A percentile compares a stretch with the other conserved stretches of the same genome.
phyloP scores from a whole-genome alignment of 768 basidiomycete genomes.

The Hirschioporus abietinus region DNA sequence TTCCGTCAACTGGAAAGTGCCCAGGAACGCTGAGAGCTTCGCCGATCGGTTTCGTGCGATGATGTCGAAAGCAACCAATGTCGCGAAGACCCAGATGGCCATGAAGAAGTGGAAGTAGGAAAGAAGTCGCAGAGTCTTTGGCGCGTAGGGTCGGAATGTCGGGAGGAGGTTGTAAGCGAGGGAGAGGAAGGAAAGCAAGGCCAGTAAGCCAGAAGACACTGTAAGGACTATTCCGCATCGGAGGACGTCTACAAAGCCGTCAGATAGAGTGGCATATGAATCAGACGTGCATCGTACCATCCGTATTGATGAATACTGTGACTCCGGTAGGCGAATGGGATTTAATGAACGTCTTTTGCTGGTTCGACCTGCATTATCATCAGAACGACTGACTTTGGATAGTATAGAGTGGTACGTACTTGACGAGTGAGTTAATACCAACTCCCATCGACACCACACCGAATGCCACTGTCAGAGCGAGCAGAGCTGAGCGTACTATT shows the following conservation, averaged over 20 bases:
- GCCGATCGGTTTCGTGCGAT: slow-evolving; percentile 41
- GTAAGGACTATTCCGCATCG: slow-evolving; percentile 32
- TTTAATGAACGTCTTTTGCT: slow-evolving; percentile 5
- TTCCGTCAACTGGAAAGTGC: slow-evolving; percentile 30
- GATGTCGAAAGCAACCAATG: slow-evolving; percentile 41
- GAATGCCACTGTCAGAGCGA: slow-evolving; percentile 25
- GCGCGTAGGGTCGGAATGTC: slow-evolving; percentile 15
- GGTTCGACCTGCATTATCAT: slow-evolving; percentile 4
- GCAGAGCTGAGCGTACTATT: slow-evolving; percentile 19
- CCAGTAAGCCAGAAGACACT: slow-evolving; percentile 28
- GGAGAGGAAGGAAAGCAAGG: slow-evolving; percentile 25
- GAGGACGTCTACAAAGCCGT: slow-evolving; percentile 31
- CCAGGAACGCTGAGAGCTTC: slow-evolving; percentile 39
- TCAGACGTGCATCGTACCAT: slow-evolving; percentile 1
- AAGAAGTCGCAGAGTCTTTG: slow-evolving; percentile 30
- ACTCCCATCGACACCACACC: slow-evolving; percentile 23
- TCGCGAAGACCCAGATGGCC: slow-evolving; percentile 42
- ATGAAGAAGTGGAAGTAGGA: slow-evolving; percentile 35
- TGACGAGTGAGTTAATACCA: slow-evolving; percentile 29
- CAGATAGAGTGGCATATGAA: neutral
- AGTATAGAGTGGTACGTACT: slow-evolving; percentile 16
- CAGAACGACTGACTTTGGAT: neutral
- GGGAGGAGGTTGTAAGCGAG: slow-evolving; percentile 20
- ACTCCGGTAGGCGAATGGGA: neutral
- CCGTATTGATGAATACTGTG: slow-evolving; percentile 4